Percentiles rank a stretch among this genome's conserved stretches.
Evolutionary conservation across 1,139 yeast genomes (phyloP).

Genomic region (Trichomonascaceae sp.): DNA sequence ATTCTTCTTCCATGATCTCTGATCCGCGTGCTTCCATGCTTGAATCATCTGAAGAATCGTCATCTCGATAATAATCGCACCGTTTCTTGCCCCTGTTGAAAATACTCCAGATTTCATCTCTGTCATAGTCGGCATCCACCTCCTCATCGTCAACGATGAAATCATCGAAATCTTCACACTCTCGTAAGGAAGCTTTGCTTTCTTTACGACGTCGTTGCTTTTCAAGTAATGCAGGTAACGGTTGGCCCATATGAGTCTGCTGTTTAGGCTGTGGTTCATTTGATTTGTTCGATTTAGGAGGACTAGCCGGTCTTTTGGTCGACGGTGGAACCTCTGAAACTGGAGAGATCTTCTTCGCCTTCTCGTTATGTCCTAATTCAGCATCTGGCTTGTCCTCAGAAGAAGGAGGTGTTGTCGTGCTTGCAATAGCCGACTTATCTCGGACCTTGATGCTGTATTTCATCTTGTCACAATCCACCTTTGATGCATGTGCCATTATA

Average conservation of each 20-base stretch:
- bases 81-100: conserved; percentile 59
- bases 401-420: background rate
- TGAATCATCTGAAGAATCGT: conserved; percentile 55
- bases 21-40: conserved; percentile 96
- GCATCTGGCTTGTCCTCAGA: background rate
- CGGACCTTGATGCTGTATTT: conserved; percentile 32
- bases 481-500: conserved; percentile 35
- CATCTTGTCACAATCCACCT: conserved; percentile 32
- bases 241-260: background rate
- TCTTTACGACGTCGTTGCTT: conserved; percentile 10
- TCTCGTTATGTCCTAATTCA: background rate
- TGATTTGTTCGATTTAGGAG: background rate
- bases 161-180: conserved; percentile 30
- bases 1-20: conserved; percentile 79
- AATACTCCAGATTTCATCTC: conserved; percentile 86
- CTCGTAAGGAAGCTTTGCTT: conserved; percentile 12
- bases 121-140: conserved; percentile 48
- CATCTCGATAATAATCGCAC: conserved; percentile 34
- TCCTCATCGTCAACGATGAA: conserved; percentile 35
- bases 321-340: background rate
- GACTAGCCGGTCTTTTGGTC: background rate
- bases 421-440: background rate
- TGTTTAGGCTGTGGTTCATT: background rate
- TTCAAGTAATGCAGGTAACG: conserved; percentile 17
- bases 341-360: background rate